Conservation (phyloP, 176 grass and related monocot species). For the Tuctoria greenei region DNA sequence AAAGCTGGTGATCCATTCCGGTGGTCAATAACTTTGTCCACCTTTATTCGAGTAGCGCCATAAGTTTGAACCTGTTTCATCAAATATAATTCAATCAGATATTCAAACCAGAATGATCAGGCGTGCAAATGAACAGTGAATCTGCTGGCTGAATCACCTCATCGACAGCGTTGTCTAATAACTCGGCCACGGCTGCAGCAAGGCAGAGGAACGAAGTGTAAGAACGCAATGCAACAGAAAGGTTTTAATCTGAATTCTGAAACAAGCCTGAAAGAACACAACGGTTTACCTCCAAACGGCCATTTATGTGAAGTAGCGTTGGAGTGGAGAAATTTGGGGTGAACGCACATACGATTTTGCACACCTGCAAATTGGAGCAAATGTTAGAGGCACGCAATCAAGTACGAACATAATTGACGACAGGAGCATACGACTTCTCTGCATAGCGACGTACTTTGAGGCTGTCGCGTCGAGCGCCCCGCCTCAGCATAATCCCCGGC, state of each 20-base stretch:
- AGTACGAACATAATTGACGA: not conserved
- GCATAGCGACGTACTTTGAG: conserved; percentile 19
- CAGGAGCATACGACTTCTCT: not conserved
- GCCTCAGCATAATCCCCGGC: conserved; percentile 47
- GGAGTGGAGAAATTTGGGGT: conserved; percentile 73
- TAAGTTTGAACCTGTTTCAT: conserved; percentile 57
- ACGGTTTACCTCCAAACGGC: conserved; percentile 61
- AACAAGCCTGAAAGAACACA: not conserved
- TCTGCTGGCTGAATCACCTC: conserved; percentile 38
- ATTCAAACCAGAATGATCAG: not conserved
- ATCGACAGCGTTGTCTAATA: conserved; percentile 63
- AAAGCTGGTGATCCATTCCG: conserved; percentile 54
- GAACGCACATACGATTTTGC: conserved; percentile 52
- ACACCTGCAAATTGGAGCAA: conserved; percentile 20
- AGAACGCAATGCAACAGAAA: not conserved
- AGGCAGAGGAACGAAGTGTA: not conserved
- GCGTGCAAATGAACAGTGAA: not conserved
- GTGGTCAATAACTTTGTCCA: conserved; percentile 58
- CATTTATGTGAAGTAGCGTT: conserved; percentile 75
- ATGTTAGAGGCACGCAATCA: not conserved
- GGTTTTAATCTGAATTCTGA: not conserved
- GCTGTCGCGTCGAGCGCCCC: conserved; percentile 10
- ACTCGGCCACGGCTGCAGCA: conserved; percentile 57
- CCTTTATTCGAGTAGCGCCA: conserved; percentile 60
- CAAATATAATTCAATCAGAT: conserved; percentile 18